Evolutionary conservation across 768 basidiomycete species (phyloP).

Genomic region (Hydnomerulius pinastri): DNA sequence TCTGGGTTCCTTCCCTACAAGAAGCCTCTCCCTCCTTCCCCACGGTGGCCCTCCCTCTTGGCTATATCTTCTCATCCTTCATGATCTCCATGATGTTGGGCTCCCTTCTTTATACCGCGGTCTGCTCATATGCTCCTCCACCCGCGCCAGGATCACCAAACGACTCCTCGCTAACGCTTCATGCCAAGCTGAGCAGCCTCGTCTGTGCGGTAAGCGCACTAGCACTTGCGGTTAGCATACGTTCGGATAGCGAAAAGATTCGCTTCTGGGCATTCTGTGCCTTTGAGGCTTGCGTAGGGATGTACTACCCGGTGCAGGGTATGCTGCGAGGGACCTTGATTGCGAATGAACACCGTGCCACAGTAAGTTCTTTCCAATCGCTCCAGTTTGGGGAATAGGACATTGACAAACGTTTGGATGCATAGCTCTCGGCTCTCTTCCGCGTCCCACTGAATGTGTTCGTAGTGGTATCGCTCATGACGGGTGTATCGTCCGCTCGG

Average conservation of each 20-base stretch:
- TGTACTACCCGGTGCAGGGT: conserved; percentile 80
- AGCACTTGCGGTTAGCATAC: conserved; percentile 52
- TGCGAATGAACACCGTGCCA: conserved; percentile 72
- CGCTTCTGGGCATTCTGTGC: conserved; percentile 76
- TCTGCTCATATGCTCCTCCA: conserved; percentile 38
- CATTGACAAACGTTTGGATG: not conserved
- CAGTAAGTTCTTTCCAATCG: conserved; percentile 43
- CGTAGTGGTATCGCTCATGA: conserved; percentile 68
- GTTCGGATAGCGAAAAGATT: conserved; percentile 42
- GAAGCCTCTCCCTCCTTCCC: conserved; percentile 47
- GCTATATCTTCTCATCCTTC: conserved; percentile 79
- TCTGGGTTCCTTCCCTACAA: conserved; percentile 79
- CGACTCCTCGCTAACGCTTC: conserved; percentile 51
- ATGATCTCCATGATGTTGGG: conserved; percentile 86
- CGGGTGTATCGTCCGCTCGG: conserved; percentile 67
- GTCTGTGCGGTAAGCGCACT: conserved; percentile 62
- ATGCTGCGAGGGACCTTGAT: conserved; percentile 69
- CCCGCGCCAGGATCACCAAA: conserved; percentile 18
- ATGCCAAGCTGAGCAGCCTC: conserved; percentile 66
- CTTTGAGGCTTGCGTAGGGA: conserved; percentile 76
- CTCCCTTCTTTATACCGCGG: conserved; percentile 64
- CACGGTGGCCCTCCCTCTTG: conserved; percentile 55
- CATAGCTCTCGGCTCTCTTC: conserved; percentile 67
- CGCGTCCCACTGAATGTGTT: conserved; percentile 76
- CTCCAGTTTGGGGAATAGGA: not conserved